A percentile compares a stretch with the other conserved stretches of the same genome.
phyloP scores from a whole-genome alignment of 2,329 filamentous ascomycete genomes.

The Colletotrichum viniferum region DNA sequence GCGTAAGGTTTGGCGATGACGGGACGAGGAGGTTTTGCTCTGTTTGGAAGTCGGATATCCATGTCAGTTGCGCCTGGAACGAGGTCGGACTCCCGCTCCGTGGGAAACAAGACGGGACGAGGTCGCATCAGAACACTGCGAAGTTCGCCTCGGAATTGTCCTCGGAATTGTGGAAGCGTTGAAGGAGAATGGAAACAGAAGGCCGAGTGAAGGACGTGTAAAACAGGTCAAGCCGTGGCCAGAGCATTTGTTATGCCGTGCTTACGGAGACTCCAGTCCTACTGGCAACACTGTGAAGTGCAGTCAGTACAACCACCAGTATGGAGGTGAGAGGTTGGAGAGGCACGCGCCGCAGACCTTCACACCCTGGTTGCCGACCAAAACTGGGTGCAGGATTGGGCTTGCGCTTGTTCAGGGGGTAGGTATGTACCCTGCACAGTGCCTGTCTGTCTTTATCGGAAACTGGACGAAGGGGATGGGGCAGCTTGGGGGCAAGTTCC shows the following conservation, averaged over 20 bases:
- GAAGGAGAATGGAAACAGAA: not conserved
- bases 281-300: not conserved
- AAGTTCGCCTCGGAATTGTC: not conserved
- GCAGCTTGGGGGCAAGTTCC: not conserved
- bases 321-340: not conserved
- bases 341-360: not conserved
- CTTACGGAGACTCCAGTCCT: not conserved
- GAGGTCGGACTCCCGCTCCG: not conserved
- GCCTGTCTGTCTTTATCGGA: conserved; percentile 1
- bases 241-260: not conserved
- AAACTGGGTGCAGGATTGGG: not conserved
- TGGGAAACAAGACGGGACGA: not conserved
- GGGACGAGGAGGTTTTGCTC: not conserved
- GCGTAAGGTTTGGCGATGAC: not conserved
- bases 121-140: not conserved
- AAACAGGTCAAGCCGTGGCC: not conserved
- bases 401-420: not conserved
- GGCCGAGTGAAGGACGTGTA: not conserved
- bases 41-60: not conserved
- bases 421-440: conserved; percentile 3
- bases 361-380: not conserved
- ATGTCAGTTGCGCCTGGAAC: not conserved
- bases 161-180: conserved; percentile 3
- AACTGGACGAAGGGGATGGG: not conserved
- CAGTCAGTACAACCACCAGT: not conserved